These are phyloP conservation scores for Nakaseomyces kungkrabaensis DNA, from an alignment of 1,139 yeast genomes.

Conservation along the genomic window DNA sequence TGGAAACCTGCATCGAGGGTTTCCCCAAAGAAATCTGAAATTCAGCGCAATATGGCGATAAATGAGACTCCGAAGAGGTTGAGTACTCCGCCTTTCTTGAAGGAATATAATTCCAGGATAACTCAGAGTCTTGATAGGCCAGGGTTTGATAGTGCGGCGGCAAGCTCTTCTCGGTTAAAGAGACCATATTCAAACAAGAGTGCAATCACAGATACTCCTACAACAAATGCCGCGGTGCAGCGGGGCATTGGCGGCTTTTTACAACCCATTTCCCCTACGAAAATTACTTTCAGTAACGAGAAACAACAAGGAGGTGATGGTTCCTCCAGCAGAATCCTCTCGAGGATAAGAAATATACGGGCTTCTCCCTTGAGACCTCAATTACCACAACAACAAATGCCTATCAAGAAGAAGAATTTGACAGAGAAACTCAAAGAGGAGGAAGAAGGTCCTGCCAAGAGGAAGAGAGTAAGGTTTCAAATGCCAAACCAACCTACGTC, in stretches of 20 bases:
- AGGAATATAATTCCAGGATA: slow-evolving; percentile 9
- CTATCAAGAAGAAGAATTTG: slow-evolving; percentile 1
- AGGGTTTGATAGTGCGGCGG: not conserved
- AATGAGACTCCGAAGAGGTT: slow-evolving; percentile 20
- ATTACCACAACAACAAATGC: not conserved
- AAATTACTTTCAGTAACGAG: slow-evolving; percentile 12
- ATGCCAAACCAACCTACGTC: not conserved
- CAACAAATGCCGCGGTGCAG: not conserved
- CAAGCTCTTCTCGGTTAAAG: not conserved
- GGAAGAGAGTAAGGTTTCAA: not conserved
- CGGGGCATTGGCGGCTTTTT: not conserved
- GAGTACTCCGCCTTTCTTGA: slow-evolving; percentile 13
- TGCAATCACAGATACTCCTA: not conserved
- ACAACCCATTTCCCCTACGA: slow-evolving; percentile 19
- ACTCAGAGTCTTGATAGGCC: slow-evolving; percentile 16
- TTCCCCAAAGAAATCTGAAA: slow-evolving; percentile 13
- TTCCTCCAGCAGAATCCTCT: slow-evolving; percentile 19
- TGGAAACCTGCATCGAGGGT: slow-evolving; percentile 20
- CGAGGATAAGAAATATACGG: slow-evolving; percentile 17
- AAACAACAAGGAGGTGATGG: slow-evolving; percentile 22
- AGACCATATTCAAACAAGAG: not conserved
- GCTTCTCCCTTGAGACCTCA: slow-evolving; percentile 13
- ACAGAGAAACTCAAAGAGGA: not conserved
- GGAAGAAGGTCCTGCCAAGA: not conserved
- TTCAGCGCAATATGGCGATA: too few species aligned